phyloP scores from a whole-genome alignment of 306 rosid species.

The Corylus heterophylla region DNA sequence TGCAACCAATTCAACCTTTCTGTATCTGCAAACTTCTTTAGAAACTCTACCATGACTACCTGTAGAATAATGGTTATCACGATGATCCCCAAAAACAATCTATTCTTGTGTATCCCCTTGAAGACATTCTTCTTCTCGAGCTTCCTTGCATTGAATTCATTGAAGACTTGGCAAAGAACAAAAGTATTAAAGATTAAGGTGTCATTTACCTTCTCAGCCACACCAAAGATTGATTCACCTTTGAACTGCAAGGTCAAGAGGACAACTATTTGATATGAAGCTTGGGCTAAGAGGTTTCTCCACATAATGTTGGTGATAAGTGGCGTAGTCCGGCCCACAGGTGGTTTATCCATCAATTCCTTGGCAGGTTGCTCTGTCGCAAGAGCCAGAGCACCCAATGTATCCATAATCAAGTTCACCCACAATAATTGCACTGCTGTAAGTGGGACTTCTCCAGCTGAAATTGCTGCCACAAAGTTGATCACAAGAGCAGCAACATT shows the following conservation, averaged over 20 bases:
- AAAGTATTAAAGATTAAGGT: neutral
- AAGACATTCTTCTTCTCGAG: too few species aligned
- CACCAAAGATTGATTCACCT: conserved; percentile 23
- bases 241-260: conserved; percentile 16
- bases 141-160: too few species aligned
- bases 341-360: conserved; percentile 13
- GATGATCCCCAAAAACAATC: neutral
- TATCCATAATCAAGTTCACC: conserved; percentile 31
- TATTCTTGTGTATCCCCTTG: too few species aligned
- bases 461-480: conserved; percentile 21
- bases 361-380: conserved; percentile 27
- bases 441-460: conserved; percentile 22
- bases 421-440: conserved; percentile 26
- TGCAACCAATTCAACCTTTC: conserved; percentile 29
- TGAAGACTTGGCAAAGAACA: too few species aligned
- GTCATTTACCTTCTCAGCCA: conserved; percentile 20
- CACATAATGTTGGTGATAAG: conserved; percentile 32
- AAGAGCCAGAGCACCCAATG: conserved; percentile 30
- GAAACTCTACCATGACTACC: conserved; percentile 35
- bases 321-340: conserved; percentile 11
- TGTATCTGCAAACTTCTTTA: conserved; percentile 30
- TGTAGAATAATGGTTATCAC: conserved; percentile 29
- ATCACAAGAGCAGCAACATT: neutral
- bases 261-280: conserved; percentile 19
- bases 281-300: conserved; percentile 29